These are phyloP conservation scores for Cryptococcus neoformans DNA, from an alignment of 1,284 basidiomycete species.

Conservation along the genomic window DNA sequence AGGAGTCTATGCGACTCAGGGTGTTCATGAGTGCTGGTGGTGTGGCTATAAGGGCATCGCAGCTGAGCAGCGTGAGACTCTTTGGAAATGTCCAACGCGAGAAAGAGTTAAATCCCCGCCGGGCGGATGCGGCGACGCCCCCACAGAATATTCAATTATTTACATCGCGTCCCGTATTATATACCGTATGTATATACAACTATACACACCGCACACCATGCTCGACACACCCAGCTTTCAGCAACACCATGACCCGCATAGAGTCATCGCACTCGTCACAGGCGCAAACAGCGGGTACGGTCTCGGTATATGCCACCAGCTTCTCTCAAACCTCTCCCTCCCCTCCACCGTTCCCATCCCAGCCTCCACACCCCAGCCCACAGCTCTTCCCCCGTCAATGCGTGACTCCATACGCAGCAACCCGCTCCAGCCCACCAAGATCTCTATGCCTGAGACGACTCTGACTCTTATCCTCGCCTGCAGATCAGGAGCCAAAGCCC, in stretches of 20 bases:
- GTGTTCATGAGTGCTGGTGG: too few species aligned
- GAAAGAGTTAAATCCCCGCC: too few species aligned
- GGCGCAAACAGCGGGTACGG: conserved; percentile 78
- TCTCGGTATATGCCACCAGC: conserved; percentile 76
- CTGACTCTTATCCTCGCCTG: conserved; percentile 82
- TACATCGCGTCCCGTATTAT: too few species aligned
- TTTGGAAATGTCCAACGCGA: too few species aligned
- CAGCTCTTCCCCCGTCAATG: conserved; percentile 27
- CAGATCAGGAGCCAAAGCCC: conserved; percentile 63
- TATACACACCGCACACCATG: too few species aligned
- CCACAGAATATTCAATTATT: too few species aligned
- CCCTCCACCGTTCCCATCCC: conserved; percentile 26
- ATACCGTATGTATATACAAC: too few species aligned
- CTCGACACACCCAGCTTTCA: too few species aligned
- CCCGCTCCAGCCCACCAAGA: background rate
- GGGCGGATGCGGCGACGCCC: too few species aligned
- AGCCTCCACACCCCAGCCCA: conserved; percentile 22
- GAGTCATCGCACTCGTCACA: conserved; percentile 60
- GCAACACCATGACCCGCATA: conserved; percentile 18
- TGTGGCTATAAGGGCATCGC: too few species aligned
- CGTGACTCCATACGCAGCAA: conserved; percentile 19
- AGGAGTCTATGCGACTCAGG: too few species aligned
- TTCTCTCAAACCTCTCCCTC: conserved; percentile 65
- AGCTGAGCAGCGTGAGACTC: too few species aligned
- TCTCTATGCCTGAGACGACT: conserved; percentile 43